A percentile compares a stretch with the other conserved stretches of the same genome.
These are phyloP conservation scores for Diversispora epigaea DNA, from an alignment of 192 early-diverging fungal genomes.

Conservation along the genomic window DNA sequence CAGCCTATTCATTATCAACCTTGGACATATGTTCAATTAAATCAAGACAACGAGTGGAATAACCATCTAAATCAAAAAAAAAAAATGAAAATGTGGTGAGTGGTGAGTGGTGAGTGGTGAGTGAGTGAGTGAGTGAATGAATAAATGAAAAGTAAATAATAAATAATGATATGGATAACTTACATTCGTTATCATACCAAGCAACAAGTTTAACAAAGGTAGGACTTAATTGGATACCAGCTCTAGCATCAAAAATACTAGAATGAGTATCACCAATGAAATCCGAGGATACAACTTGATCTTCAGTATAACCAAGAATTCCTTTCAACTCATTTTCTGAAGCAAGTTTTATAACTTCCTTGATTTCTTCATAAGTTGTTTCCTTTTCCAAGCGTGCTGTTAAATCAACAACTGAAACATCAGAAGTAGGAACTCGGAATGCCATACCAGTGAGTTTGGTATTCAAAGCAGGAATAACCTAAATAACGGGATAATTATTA, in stretches of 20 bases:
- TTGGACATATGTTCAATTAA: constrained; percentile 74
- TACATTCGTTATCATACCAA: constrained; percentile 76
- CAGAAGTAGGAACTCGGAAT: constrained; percentile 89
- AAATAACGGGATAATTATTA: too few relatives aligned
- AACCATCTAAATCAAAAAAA: constrained; percentile 76
- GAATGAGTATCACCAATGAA: constrained; percentile 91
- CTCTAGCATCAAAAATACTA: constrained; percentile 93
- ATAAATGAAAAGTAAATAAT: background rate
- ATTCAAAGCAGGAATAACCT: constrained; percentile 85
- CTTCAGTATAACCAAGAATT: constrained; percentile 89
- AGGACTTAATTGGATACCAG: constrained; percentile 90
- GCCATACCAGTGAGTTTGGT: constrained; percentile 99
- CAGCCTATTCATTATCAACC: constrained; percentile 31
- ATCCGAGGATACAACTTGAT: constrained; percentile 85
- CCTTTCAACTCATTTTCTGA: constrained; percentile 78
- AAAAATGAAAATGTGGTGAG: background rate
- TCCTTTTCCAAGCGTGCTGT: constrained; percentile 89
- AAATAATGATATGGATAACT: background rate
- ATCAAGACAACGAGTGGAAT: constrained; percentile 89
- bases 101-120: too few relatives aligned
- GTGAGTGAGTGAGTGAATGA: too few relatives aligned
- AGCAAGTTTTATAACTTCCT: constrained; percentile 82
- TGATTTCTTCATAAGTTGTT: constrained; percentile 89
- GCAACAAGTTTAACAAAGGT: constrained; percentile 96
- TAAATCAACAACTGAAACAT: constrained; percentile 97